These are phyloP conservation scores for Hebeloma cylindrosporum DNA, from an alignment of 768 basidiomycete species.

Conservation along the genomic window DNA sequence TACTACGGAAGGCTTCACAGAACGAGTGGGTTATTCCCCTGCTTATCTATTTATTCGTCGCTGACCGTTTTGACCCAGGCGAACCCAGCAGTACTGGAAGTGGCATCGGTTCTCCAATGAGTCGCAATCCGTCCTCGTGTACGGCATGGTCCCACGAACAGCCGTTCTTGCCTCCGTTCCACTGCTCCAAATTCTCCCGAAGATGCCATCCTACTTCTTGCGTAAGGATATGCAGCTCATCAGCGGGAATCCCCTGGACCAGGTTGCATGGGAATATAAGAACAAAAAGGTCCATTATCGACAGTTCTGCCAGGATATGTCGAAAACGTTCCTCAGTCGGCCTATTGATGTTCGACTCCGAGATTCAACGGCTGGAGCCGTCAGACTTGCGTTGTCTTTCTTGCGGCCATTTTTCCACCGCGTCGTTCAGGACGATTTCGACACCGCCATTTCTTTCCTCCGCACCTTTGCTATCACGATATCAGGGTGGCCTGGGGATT, in stretches of 20 bases:
- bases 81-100: slow-evolving; percentile 65
- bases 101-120: slow-evolving; percentile 77
- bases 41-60: slow-evolving; percentile 1
- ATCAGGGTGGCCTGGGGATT: slow-evolving; percentile 66
- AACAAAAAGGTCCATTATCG: slow-evolving; percentile 62
- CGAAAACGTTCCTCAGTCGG: slow-evolving; percentile 57
- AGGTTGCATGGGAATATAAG: slow-evolving; percentile 54
- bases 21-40: slow-evolving; percentile 50
- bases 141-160: slow-evolving; percentile 62
- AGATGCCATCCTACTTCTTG: slow-evolving; percentile 72
- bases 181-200: slow-evolving; percentile 59
- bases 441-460: slow-evolving; percentile 34
- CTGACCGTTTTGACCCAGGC: slow-evolving; percentile 36
- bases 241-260: slow-evolving; percentile 32
- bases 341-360: slow-evolving; percentile 56
- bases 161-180: slow-evolving; percentile 73
- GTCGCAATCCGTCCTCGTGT: slow-evolving; percentile 73
- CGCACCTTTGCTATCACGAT: slow-evolving; percentile 47
- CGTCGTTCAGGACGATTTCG: slow-evolving; percentile 39
- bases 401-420: slow-evolving; percentile 70
- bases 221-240: slow-evolving; percentile 28
- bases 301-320: slow-evolving; percentile 70
- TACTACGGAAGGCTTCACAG: slow-evolving; percentile 51
- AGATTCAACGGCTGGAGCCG: slow-evolving; percentile 67
- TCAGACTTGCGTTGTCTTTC: slow-evolving; percentile 65